These are phyloP conservation scores for Veloporphyrellus conicus DNA, from an alignment of 1,284 basidiomycete genomes.

Conservation along the genomic window DNA sequence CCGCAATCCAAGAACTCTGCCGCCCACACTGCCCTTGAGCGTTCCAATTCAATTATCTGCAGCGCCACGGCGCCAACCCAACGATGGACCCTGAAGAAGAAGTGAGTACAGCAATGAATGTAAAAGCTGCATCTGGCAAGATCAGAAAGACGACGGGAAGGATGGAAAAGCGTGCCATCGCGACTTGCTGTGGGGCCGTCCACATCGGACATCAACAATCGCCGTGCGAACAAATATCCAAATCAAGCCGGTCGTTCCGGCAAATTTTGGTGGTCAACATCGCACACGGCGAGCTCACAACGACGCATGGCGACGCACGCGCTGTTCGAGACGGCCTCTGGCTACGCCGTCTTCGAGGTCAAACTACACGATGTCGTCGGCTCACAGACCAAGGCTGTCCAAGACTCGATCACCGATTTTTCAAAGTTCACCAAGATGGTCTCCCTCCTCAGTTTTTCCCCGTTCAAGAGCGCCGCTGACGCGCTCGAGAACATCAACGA, in stretches of 20 bases:
- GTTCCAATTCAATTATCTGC: not conserved
- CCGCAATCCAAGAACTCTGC: not conserved
- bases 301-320: slow-evolving; percentile 82
- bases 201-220: too few relatives aligned
- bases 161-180: too few relatives aligned
- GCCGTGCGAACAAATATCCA: slow-evolving; percentile 14
- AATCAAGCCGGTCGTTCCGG: not conserved
- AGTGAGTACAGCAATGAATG: slow-evolving; percentile 7
- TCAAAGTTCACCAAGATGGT: slow-evolving; percentile 95
- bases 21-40: slow-evolving; percentile 4
- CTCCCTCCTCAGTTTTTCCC: slow-evolving; percentile 85
- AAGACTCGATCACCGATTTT: slow-evolving; percentile 83
- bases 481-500: slow-evolving; percentile 97
- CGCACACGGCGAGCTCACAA: slow-evolving; percentile 8
- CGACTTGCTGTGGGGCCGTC: too few relatives aligned
- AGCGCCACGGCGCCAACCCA: not conserved
- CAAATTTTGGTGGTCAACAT: slow-evolving; percentile 14
- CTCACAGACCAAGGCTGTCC: slow-evolving; percentile 75
- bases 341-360: slow-evolving; percentile 92
- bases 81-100: not conserved
- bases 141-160: too few relatives aligned
- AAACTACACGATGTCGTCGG: slow-evolving; percentile 89
- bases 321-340: slow-evolving; percentile 93
- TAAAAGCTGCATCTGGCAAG: too few relatives aligned
- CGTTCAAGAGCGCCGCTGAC: slow-evolving; percentile 93